A percentile compares a stretch with the other conserved stretches of the same genome.
phyloP scores from a whole-genome alignment of 768 basidiomycete genomes.

The Dacryopinax primogenitus region DNA sequence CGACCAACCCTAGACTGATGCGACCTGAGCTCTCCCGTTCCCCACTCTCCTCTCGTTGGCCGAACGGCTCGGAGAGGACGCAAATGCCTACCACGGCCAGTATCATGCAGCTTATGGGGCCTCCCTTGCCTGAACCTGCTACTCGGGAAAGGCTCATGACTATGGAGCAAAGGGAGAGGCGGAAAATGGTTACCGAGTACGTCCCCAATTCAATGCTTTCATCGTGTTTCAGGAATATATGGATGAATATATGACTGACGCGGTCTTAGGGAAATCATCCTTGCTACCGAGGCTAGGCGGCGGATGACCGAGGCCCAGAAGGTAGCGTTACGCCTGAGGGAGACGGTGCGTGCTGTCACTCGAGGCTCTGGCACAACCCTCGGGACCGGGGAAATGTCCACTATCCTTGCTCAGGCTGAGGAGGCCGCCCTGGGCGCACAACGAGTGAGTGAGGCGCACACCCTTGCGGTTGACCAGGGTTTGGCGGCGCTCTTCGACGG shows the following conservation, averaged over 20 bases:
- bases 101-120: not conserved
- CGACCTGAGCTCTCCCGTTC: no score
- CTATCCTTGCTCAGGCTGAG: not conserved
- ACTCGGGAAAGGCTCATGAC: not conserved
- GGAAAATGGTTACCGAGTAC: not conserved
- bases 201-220: not conserved
- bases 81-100: not conserved
- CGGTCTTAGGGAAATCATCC: constrained; percentile 1
- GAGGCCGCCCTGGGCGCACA: not conserved
- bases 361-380: not conserved
- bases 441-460: not conserved
- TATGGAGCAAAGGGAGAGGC: not conserved
- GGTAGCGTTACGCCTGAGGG: not conserved
- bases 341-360: not conserved
- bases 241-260: not conserved
- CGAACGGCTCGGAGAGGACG: not conserved
- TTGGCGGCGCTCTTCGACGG: not conserved
- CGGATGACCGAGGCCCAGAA: not conserved
- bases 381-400: not conserved
- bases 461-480: not conserved
- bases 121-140: not conserved
- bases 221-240: not conserved
- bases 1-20: no score
- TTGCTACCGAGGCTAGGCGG: not conserved
- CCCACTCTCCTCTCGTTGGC: no score